Evolutionary conservation across 768 basidiomycete genomes (phyloP), one percentile per base, ranked within the genome.

Genomic region (Russula virescens): DNA sequence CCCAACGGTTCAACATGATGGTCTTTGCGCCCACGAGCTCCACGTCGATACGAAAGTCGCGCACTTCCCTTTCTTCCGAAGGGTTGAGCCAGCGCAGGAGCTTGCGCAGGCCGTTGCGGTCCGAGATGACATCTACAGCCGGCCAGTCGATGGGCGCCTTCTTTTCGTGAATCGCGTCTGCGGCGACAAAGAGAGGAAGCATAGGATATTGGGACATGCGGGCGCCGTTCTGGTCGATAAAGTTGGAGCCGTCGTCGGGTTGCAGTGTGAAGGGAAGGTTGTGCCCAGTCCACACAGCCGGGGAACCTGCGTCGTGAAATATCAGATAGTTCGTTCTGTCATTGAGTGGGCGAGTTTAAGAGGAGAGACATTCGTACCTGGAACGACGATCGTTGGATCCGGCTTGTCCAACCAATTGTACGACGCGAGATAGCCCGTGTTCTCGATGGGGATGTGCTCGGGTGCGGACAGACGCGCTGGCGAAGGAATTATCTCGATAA

Each of bases 11-110:
- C 67, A 90, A 73, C 28, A 91, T 68, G 18, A 88, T 74, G 0
- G 89, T 89, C 58, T 75, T 76, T 19, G 68, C 68, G 0, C 88
- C 87, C 0, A 77, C 79, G 19, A 88, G 75, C 69, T 91, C 83
- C 4, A 84, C 63, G 60, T 92, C 88, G 64, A 92, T 87, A 21
- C 89, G 76, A 68, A 91, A 92, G 58, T 82, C 80, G 14, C 73
- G 69, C n/a, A 68, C 63, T 11, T 72, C 73, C 26, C 73, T 75
- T 19, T 69, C 70, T 25, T 38, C 16, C 0, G 62, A 55, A 0
- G 62, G 62, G 23, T 19, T 59, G n/a, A 80, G 75, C 84, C 83
- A 87, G 26, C 83, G 76, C 23, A 84, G 68, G 45, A 90, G 73
- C 70, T 87, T 88, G 26, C 87, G 79, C 19, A 89, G 73, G 26